Evolutionary conservation across 2,329 filamentous ascomycete species (phyloP), one percentile per base, ranked within the genome.

Genomic region (Cordyceps sp.): DNA sequence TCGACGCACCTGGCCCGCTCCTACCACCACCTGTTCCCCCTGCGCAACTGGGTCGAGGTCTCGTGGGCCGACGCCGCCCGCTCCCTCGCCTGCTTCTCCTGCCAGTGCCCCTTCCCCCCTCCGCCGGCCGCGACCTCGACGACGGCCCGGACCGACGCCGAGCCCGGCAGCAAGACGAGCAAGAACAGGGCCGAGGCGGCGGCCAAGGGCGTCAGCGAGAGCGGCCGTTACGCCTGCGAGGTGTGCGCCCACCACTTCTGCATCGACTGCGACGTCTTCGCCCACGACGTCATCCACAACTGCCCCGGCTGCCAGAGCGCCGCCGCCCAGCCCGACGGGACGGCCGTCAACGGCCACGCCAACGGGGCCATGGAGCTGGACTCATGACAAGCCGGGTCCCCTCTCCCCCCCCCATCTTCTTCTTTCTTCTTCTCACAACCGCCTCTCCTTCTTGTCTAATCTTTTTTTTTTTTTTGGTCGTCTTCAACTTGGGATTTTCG

Each of bases 251-350:
- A 81, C 37, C 88, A 96, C 56, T 98, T 96, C 51, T 98, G 90
- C 61, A 92, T 98, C 41, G 90, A 98, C 52, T 98, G 90, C 53
- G 90, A 98, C 53, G 74, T 94, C 17, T 94, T 90, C 57, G 80
- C 83, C 17, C 90, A 98, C 51, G 85, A 94, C 57, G 73, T 92
- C 10, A 70, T 93, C 32, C 88, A 98, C 52, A 96, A 96, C 54
- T 98, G 90, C 47, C 86, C 90, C 0, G 88, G 88, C 0, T 98
- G 90, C 52, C 78, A 73, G 53, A 69, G 66, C 45, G 60, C 62
- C 35, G 48, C n/a, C n/a, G n/a, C n/a, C n/a, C n/a, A n/a, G n/a
- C n/a, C n/a, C n/a, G n/a, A n/a, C n/a, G n/a, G n/a, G n/a, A n/a
- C n/a, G n/a, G n/a, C n/a, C n/a, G n/a, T n/a, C n/a, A n/a, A n/a